Base-by-base conservation (phyloP, 495 filamentous ascomycete genomes). In the Hyaloscypha hepaticicola region DNA sequence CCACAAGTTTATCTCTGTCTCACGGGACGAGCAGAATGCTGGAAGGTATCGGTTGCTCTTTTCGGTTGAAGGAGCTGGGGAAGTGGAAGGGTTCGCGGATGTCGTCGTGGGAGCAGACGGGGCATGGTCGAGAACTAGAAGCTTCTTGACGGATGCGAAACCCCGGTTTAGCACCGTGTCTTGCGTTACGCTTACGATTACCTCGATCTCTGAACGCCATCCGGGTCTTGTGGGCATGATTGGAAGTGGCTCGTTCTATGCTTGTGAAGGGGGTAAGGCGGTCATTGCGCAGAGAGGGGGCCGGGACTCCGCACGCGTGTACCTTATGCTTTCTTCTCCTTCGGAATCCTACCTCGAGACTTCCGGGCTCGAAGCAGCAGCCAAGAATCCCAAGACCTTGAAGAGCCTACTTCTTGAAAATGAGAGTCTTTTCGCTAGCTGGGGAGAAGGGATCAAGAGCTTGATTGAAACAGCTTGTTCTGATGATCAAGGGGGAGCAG, bases 51-150 rank as follows among this genome's bases (percentile, higher is more conserved):
- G 1, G 22, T 21, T 53, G n/a, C 22, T 26, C n/a, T 28, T 55
- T 31, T 65, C 16, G 16, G 7, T 45, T 16, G 38, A 16, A 2
- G 66, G 65, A 26, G 7, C 4, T 16, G 58, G 67, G 55, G 49
- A 55, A 26, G 31, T 12, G n/a, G n/a, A 7, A 31, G 29, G 66
- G 4, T 72, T 68, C 19, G 82, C 74, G 57, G 76, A 80, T 57
- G 68, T 83, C 24, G 67, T 81, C 16, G 63, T 83, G 48, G 81
- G 79, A 4, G 77, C 79, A 22, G 79, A 82, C 55, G 80, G 80
- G 2, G 77, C 75, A 5, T 82, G 75, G 75, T 75, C 72, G 65
- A 79, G 77, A 61, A 73, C 78, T 19, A 71, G 77, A 53, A 58
- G 55, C 19, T 52, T 63, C 26, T 58, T 79, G 33, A 72, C 74